phyloP scores from a whole-genome alignment of 176 grass and related monocot species.

The Zea luxurians region DNA sequence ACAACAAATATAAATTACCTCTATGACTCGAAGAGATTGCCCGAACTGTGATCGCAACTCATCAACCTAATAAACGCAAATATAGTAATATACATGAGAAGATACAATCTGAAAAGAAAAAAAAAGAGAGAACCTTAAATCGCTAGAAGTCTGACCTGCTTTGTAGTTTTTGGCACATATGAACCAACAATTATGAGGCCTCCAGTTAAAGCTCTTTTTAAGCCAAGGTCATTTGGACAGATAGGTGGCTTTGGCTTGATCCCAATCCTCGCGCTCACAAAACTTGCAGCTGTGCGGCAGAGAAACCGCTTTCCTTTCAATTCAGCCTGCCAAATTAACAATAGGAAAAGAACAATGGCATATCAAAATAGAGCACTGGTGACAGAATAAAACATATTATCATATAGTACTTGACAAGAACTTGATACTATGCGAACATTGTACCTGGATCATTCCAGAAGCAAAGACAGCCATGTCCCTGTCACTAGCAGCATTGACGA shows the following conservation, averaged over 20 bases:
- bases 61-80: conserved; percentile 67
- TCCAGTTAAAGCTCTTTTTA: conserved; percentile 71
- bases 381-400: conserved; percentile 20
- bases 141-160: conserved; percentile 57
- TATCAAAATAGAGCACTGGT: conserved; percentile 26
- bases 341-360: conserved; percentile 32
- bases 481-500: conserved; percentile 89
- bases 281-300: conserved; percentile 95
- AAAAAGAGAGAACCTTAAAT: conserved; percentile 8
- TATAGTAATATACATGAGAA: conserved; percentile 29
- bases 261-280: conserved; percentile 92
- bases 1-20: conserved; percentile 53
- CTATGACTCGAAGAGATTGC: conserved; percentile 64
- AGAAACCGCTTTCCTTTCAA: conserved; percentile 78
- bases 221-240: conserved; percentile 68
- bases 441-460: conserved; percentile 93
- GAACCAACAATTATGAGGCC: conserved; percentile 97
- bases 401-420: conserved; percentile 13
- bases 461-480: conserved; percentile 86
- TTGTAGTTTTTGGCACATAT: conserved; percentile 98
- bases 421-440: conserved; percentile 23
- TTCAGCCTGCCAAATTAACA: conserved; percentile 72
- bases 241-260: conserved; percentile 78
- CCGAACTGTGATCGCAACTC: conserved; percentile 60
- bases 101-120: conserved; percentile 3